Base-by-base conservation (phyloP, 345 rosid genomes). In the Acer saccharum region DNA sequence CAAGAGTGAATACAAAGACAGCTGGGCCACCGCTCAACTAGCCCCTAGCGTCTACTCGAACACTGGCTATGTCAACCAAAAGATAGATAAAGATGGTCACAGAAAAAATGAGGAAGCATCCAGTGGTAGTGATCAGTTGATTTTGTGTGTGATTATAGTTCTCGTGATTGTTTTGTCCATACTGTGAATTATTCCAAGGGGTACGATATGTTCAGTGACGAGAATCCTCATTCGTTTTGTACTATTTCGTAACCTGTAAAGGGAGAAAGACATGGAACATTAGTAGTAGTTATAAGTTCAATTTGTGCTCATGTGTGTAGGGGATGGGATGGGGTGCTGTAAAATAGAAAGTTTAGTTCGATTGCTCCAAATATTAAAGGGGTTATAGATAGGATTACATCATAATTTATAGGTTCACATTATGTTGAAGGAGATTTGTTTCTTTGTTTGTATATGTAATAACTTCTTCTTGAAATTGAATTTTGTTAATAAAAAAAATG, bases 201-300 rank as follows among this genome's bases (percentile, higher is more conserved):
- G 8, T n/a, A 21, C 25, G n/a, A 61, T 10, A 14, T 73, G 41
- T 73, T 73, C 14, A 73, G 58, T 18, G 69, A 73, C 5, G 76
- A 73, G 66, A 61, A 73, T 61, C 68, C 76, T 14, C 35, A 39
- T 73, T 73, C 68, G 9, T 60, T 6, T 7, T 43, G 54, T 23
- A 20, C 14, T 41, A 43, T 73, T 2, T 0, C 61, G 57, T 73
- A 27, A 41, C 21, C 25, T 27, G 12, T 17, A 4, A 55, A 27
- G 75, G 44, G 41, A 43, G 16, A 60, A 73, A 46, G 46, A 43
- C 1, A 57, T 57, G 62, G 62, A 17, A 57, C 6, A 8, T 18
- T 57, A n/a, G 17, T 20, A 17, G 6, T 50, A 13, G 62, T n/a
- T n/a, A 57, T 57, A 17, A 35, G 23, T 57, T 57, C 62, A 57